Evolutionary conservation across 495 filamentous ascomycete genomes (phyloP), one percentile per base, ranked within the genome.

Genomic region (Xylaria telfairii): DNA sequence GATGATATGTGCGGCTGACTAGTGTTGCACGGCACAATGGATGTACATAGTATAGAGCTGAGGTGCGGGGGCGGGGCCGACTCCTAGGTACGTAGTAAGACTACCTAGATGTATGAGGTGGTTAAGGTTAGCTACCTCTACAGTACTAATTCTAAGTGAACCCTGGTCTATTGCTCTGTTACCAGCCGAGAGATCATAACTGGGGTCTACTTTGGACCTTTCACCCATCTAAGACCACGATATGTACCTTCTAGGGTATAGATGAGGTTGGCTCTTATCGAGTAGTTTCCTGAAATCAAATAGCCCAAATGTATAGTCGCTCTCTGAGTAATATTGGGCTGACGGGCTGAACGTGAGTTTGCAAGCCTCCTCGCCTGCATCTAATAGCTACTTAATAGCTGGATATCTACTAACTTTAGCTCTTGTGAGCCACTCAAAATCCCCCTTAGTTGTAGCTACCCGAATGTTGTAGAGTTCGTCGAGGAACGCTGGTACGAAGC

Each of bases 401-500:
- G 12, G 15, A 21, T 34, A 28, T 60, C 41, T 49, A 4, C 37
- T 26, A 79, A 93, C 78, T 78, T 87, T 90, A 1, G 87, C 89
- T 26, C 81, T 82, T 24, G 81, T 78, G 10, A 91, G 78, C 90
- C 89, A 92, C 15, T 71, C 74, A n/a, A 82, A 39, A 47, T 90
- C 82, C 0, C 83, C 84, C 54, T 80, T 76, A 13, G 78, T 76
- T 3, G 87, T 85, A 24, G 82, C 84, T 44, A 79, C 79, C 62
- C 85, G 81, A 63, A 89, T 87, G 15, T 77, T 81, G 75, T 86
- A 86, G 59, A 90, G 78, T 73, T 83, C 91, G 72, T 98, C 95
- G 26, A 98, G 81, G 75, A 97, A 95, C 0, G 91, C 92, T 3
- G 93, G 91, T 10, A 97, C 87, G 82, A 98, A 98, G 19, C 92